Percentiles rank a stretch among this genome's conserved stretches.
Conservation (phyloP, 2,329 filamentous ascomycete species). For the Aspergillus uvarum region DNA sequence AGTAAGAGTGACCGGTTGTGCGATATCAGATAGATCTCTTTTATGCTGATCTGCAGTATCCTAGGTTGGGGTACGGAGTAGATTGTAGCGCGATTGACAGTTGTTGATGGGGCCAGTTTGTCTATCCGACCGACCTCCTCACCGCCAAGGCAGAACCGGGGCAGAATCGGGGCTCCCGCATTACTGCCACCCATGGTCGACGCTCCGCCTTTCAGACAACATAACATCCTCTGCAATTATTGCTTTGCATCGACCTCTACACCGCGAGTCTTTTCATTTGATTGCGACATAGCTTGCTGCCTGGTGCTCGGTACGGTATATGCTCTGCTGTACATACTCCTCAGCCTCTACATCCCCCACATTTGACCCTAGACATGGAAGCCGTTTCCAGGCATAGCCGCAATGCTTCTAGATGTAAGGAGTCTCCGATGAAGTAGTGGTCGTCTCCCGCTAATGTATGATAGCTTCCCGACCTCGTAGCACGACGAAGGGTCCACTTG, state of each 20-base stretch:
- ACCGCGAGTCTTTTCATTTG: not conserved
- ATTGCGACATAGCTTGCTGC: not conserved
- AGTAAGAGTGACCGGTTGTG: not conserved
- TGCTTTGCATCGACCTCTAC: not conserved
- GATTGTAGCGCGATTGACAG: constrained; percentile 20
- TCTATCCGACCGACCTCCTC: constrained; percentile 22
- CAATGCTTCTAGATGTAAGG: constrained; percentile 41
- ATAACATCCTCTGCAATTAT: not conserved
- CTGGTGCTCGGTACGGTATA: not conserved
- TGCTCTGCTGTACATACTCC: not conserved
- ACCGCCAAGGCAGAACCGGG: constrained; percentile 18
- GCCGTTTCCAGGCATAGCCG: constrained; percentile 30
- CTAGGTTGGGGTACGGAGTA: constrained; percentile 9
- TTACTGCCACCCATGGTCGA: not conserved
- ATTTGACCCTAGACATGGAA: constrained; percentile 12
- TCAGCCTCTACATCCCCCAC: not conserved
- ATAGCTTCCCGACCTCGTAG: constrained; percentile 44
- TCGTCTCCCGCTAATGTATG: constrained; percentile 14
- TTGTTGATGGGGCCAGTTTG: constrained; percentile 23
- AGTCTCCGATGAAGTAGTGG: not conserved
- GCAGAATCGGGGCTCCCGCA: constrained; percentile 18
- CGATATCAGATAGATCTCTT: not conserved
- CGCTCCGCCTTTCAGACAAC: not conserved
- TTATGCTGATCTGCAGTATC: constrained; percentile 2
- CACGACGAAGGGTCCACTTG: constrained; percentile 74